Base-by-base conservation (phyloP, 257 asterid genomes). In the Solanum etuberosum region DNA sequence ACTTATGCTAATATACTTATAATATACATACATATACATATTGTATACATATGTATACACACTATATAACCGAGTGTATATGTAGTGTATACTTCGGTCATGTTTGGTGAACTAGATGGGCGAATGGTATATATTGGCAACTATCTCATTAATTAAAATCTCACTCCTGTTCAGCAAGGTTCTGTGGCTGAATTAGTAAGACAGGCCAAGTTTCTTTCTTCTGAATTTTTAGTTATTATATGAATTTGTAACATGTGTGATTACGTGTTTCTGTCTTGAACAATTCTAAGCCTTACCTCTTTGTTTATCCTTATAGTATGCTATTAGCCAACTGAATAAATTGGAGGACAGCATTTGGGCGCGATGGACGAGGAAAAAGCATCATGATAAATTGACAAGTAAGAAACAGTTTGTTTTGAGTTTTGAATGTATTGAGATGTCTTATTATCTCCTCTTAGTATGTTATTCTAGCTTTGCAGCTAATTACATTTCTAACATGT, bases 291-390 rank as follows among this genome's bases (percentile, higher is more conserved):
- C 27, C 88, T 76, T 9, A 34, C 40, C 77, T 85, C 72, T 65
- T 57, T 86, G 84, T 89, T 89, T 89, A 85, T 78, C 86, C 57
- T 82, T 81, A 68, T 90, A 97, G 99, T 95, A 95, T 90, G 99
- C 96, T 29, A 92, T 97, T 57, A 94, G 96, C 93, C 99, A 97
- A 87, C 92, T 97, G 90, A 93, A 90, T 86, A 97, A 91, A 89
- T 87, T 97, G 95, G 99, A 97, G 93, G 99, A 95, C 88, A 94
- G 94, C 97, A 97, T 97, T 90, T 94, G 94, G 94, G 96, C 92
- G 90, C 94, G 93, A 40, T 97, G 98, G 99, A 89, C 91, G 3
- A 93, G 86, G 91, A 92, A 72, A 86, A 92, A 82, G 89, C 92
- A 86, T 83, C 93, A 85, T 29, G 91, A 88, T 84, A 93, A 89